A percentile compares a stretch with the other conserved stretches of the same genome.
Conservation (phyloP, 345 rosid genomes). For the Citrus reticulata region DNA sequence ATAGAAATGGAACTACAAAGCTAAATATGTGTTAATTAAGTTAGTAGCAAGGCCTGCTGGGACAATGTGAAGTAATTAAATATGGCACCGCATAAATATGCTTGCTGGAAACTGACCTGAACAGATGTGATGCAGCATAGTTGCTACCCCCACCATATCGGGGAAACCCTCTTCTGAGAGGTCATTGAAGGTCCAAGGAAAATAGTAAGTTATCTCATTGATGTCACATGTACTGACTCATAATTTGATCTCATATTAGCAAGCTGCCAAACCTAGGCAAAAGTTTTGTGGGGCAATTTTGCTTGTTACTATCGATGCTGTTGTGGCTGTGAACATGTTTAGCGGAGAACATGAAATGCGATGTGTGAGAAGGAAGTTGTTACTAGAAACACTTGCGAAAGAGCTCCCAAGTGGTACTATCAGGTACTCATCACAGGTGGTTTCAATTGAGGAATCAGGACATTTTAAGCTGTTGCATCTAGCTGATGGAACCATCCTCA, state of each 20-base stretch:
- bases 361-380: slow-evolving; percentile 47
- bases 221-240: neutral
- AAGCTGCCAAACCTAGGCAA: neutral
- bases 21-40: too few relatives aligned
- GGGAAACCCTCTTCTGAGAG: slow-evolving; percentile 23
- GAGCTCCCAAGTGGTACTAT: slow-evolving; percentile 59
- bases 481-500: slow-evolving; percentile 50
- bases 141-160: slow-evolving; percentile 17
- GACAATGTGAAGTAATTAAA: neutral
- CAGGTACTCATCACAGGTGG: slow-evolving; percentile 58
- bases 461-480: slow-evolving; percentile 49
- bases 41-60: neutral
- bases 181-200: slow-evolving; percentile 19
- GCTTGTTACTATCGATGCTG: neutral
- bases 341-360: slow-evolving; percentile 47
- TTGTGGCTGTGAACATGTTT: neutral
- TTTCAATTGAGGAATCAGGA: slow-evolving; percentile 57
- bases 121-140: slow-evolving; percentile 9
- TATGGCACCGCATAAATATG: neutral
- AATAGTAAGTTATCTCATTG: slow-evolving; percentile 25
- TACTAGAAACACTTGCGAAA: slow-evolving; percentile 48
- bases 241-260: neutral
- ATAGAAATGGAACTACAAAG: too few relatives aligned
- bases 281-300: neutral
- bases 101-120: neutral